Base-by-base conservation (phyloP, 116 monocot genomes). In the Zostera marina region DNA sequence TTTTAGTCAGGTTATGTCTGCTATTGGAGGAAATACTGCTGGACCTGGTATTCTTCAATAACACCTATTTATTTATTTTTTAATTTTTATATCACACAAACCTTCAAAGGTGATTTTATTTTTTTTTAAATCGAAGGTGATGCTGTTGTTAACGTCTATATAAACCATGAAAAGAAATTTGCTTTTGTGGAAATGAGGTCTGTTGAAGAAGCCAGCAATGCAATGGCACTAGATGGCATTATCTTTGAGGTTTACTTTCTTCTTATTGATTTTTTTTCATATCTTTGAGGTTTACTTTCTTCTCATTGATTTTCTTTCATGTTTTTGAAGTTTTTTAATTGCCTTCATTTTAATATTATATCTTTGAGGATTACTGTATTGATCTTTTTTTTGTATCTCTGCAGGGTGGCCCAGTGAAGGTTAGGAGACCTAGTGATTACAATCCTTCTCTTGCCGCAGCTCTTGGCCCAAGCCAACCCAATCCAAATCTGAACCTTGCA, bases 111-210 rank as follows among this genome's bases (percentile, higher is more conserved):
- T n/a, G 9, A 19, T 51, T 24, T 6, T 12, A 25, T 11, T 24
- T 24, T 24, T 46, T 47, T 25, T 65, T 19, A 58, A 11, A 48
- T 46, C 66, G 52, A 47, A 86, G 87, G 89, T 62, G 89, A 89
- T 79, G 89, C 89, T 70, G 89, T 89, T 51, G 76, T 89, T 53
- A 89, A 89, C 63, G 89, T 89, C 7, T 89, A 89, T 52, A 89
- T 89, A 68, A 89, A 89, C 55, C 89, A 89, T 72, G 89, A 89
- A 49, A 89, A 89, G 76, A 89, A 84, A 61, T 89, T 89, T 72
- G 89, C 89, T 23, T 89, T 89, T 66, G 89, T 89, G 57, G 89
- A 89, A 61, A 89, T 89, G 89, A 75, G 89, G 54, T 89, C 89
- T 15, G 89, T 89, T 54, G 89, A 89, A 76, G 89, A 89, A 81